Evolutionary conservation across 2,329 filamentous ascomycete genomes (phyloP).

Genomic region (Diaporthe ilicicola): DNA sequence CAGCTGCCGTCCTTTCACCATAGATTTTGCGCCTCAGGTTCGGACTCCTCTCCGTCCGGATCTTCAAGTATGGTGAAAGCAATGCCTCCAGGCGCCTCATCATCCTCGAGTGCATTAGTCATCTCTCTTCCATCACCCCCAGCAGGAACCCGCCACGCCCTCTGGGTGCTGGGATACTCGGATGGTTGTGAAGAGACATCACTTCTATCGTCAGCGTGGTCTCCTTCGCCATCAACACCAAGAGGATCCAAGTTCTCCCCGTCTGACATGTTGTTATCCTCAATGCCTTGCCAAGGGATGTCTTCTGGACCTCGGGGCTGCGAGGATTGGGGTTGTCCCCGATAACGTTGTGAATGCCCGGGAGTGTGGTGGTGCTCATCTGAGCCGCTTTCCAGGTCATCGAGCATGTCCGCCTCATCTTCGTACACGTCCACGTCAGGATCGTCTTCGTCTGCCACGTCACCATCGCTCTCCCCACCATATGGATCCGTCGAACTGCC

Average conservation of each 20-base stretch:
- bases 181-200: conserved; percentile 60
- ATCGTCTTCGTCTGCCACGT: conserved; percentile 30
- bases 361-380: conserved; percentile 36
- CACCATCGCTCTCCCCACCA: conserved; percentile 41
- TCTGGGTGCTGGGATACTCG: conserved; percentile 64
- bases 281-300: conserved; percentile 65
- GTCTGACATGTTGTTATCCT: conserved; percentile 56
- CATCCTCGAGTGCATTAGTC: conserved; percentile 31
- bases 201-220: conserved; percentile 46
- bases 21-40: not conserved
- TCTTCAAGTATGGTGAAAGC: conserved; percentile 35
- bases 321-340: conserved; percentile 38
- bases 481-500: conserved; percentile 40
- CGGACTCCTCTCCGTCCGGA: conserved; percentile 5
- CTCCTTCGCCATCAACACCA: conserved; percentile 33
- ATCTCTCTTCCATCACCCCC: conserved; percentile 27
- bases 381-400: conserved; percentile 43
- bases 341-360: conserved; percentile 38
- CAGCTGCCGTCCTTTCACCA: not conserved
- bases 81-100: conserved; percentile 10
- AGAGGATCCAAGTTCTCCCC: conserved; percentile 60
- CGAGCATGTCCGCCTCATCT: conserved; percentile 29
- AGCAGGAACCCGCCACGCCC: conserved; percentile 45
- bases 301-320: conserved; percentile 54
- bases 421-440: conserved; percentile 6